Conservation (phyloP, 2,329 filamentous ascomycete species). For the Scleromitrula shiraiana region DNA sequence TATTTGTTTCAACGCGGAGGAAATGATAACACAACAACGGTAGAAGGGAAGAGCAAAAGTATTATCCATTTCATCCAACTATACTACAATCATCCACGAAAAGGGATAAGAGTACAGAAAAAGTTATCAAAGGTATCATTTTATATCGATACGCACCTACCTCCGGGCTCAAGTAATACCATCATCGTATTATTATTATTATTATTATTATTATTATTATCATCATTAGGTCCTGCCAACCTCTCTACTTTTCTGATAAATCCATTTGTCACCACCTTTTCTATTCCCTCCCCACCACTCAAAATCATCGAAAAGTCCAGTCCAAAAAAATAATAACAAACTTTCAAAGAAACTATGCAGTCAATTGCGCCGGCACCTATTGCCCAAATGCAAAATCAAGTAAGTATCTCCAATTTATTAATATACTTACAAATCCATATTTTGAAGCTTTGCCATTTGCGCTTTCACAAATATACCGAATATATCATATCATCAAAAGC, state of each 20-base stretch:
- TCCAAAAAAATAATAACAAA: not conserved
- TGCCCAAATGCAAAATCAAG: slow-evolving; percentile 25
- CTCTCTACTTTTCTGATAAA: slow-evolving; percentile 7
- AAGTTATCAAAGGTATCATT: too few species aligned
- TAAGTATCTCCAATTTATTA: slow-evolving; percentile 15
- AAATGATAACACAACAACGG: too few species aligned
- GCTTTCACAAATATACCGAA: not conserved
- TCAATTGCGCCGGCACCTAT: slow-evolving; percentile 28
- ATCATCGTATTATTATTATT: too few species aligned
- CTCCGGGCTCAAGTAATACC: too few species aligned
- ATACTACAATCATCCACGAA: too few species aligned
- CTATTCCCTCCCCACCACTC: not conserved
- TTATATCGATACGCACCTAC: too few species aligned
- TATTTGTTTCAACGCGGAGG: too few species aligned
- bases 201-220: too few species aligned
- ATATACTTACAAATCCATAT: slow-evolving; percentile 2
- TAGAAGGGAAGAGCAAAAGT: too few species aligned
- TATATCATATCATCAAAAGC: slow-evolving; percentile 12
- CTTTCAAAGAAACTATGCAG: slow-evolving; percentile 22
- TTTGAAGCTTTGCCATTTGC: not conserved
- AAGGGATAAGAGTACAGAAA: too few species aligned
- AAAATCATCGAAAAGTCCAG: too few species aligned
- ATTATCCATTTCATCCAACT: too few species aligned
- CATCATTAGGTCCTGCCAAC: not conserved
- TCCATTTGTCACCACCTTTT: slow-evolving; percentile 1